A percentile compares a stretch with the other conserved stretches of the same genome.
These are phyloP conservation scores for Dryas integrifolia DNA, from an alignment of 331 rosid genomes.

Conservation along the genomic window DNA sequence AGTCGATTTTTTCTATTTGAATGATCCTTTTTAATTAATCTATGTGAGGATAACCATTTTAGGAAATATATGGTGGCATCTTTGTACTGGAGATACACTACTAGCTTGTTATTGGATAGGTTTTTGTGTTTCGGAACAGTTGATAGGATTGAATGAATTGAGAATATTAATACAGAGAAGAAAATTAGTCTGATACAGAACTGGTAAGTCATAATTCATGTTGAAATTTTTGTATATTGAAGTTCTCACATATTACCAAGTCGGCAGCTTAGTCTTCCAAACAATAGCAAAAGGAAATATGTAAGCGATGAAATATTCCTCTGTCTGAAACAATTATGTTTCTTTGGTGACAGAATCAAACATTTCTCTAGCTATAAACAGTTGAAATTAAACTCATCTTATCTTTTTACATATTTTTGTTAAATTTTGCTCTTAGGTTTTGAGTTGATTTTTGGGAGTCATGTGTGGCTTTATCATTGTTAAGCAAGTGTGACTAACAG, in stretches of 20 bases:
- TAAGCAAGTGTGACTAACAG: neutral
- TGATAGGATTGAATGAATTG: neutral
- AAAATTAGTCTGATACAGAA: neutral
- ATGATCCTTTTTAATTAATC: too few species aligned
- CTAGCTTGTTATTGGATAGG: neutral
- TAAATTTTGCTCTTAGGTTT: neutral
- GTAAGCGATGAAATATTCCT: neutral
- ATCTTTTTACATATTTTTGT: neutral
- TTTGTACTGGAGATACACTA: neutral
- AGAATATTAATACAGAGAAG: neutral
- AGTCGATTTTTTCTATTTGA: neutral
- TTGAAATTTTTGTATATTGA: neutral
- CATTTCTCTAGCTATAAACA: neutral
- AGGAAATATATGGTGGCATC: neutral
- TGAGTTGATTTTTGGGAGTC: neutral
- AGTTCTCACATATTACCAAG: neutral
- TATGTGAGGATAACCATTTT: neutral
- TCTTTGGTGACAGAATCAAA: neutral
- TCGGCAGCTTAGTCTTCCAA: neutral
- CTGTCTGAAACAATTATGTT: neutral
- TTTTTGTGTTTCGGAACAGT: neutral
- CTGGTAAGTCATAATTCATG: neutral
- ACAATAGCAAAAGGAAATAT: neutral
- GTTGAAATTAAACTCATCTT: neutral
- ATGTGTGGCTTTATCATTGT: neutral